Conservation (phyloP, 768 basidiomycete genomes). For the Tulasnella sp. region DNA sequence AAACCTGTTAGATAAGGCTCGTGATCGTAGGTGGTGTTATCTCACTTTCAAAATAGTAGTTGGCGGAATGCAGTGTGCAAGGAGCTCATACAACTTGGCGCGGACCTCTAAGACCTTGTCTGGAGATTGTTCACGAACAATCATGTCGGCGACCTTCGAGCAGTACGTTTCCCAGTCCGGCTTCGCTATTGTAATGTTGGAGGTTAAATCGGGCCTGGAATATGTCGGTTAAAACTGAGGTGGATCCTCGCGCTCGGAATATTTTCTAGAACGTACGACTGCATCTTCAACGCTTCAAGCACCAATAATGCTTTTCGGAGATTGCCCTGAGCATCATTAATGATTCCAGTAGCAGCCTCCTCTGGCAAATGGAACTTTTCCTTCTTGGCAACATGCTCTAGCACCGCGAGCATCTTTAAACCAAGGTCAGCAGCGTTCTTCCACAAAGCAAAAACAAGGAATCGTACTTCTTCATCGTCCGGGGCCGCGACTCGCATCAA, state of each 20-base stretch:
- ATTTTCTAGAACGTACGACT: conserved; percentile 57
- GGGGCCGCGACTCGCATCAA: conserved; percentile 92
- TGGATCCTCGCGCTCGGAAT: neutral
- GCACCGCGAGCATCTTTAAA: conserved; percentile 70
- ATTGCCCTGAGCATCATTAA: conserved; percentile 80
- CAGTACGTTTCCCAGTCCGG: conserved; percentile 99
- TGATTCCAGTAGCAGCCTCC: conserved; percentile 69
- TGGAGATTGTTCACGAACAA: conserved; percentile 85
- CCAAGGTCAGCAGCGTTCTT: neutral
- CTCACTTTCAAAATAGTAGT: conserved; percentile 83
- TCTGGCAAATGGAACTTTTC: conserved; percentile 78
- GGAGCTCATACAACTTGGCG: conserved; percentile 87
- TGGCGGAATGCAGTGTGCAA: conserved; percentile 96
- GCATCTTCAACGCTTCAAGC: conserved; percentile 94
- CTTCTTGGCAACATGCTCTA: conserved; percentile 72
- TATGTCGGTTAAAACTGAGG: neutral
- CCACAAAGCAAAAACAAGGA: neutral
- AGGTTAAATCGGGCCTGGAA: conserved; percentile 72
- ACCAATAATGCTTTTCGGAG: conserved; percentile 92
- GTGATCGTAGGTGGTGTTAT: neutral
- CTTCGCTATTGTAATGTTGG: conserved; percentile 78
- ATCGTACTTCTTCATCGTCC: conserved; percentile 61
- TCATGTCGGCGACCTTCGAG: conserved; percentile 82
- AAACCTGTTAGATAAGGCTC: neutral
- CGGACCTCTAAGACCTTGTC: conserved; percentile 88